Base-by-base conservation (phyloP, 2,329 filamentous ascomycete genomes). In the Camptophora hylomeconis region DNA sequence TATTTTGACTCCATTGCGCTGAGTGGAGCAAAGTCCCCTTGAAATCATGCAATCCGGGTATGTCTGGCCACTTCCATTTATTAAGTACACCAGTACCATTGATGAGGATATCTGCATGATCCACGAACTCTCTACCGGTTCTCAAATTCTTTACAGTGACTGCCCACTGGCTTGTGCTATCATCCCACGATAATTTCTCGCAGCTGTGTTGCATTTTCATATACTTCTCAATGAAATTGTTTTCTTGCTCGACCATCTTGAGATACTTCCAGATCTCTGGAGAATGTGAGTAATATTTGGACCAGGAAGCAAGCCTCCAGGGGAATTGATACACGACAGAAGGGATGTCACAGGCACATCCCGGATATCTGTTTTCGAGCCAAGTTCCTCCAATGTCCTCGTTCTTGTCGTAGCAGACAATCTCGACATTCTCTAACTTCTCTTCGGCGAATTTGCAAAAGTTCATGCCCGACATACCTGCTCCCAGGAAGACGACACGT, bases 21-120 rank as follows among this genome's bases (percentile, higher is more conserved):
- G 42, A 46, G 30, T 53, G 52, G 20, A 47, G 34, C n/a, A 57
- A 35, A 9, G 43, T 33, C 5, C 56, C 55, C 31, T 48, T 33
- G 38, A 56, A 59, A 2, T 39, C 37, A 10, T 52, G 33, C 3
- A 57, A 36, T 3, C 56, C 55, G 5, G 37, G 34, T 16, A 58
- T 54, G 2, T 45, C 37, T 2, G 56, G 54, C 54, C 52, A 57
- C 33, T 50, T 48, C 46, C 46, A 50, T 7, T 44, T 39, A 31
- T 45, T 51, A 12, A 50, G 32, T 11, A 45, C 36, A 7, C 48
- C 48, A 8, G 36, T 38, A 3, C 33, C 46, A 29, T 51, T 47
- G 14, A 52, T 31, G 2, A 52, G 22, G 13, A 52, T 25, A 20
- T 51, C 33, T 4, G 39, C 33, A 17, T 33, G 35, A 17, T 49